Conservation (phyloP, 2,329 filamentous ascomycete species). For the Colletotrichum sp. region DNA sequence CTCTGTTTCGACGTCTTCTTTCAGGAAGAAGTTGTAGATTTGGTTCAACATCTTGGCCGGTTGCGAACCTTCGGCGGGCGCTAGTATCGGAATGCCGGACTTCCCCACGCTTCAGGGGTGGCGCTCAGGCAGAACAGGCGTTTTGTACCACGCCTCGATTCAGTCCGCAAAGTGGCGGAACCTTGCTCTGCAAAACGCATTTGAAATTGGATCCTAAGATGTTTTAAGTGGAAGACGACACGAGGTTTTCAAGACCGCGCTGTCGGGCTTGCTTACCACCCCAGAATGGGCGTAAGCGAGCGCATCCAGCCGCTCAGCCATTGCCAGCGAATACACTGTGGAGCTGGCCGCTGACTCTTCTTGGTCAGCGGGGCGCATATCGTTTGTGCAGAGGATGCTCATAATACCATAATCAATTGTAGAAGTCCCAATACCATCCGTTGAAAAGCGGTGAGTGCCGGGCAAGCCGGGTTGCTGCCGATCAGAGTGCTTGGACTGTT, state of each 20-base stretch:
- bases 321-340: background rate
- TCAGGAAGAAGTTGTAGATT: background rate
- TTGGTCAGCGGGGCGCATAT: background rate
- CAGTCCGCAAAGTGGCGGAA: background rate
- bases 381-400: background rate
- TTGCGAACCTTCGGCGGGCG: background rate
- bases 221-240: background rate
- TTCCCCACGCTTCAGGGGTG: constrained; percentile 7
- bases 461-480: background rate
- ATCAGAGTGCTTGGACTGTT: background rate
- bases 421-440: background rate
- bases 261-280: background rate
- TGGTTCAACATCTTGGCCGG: background rate
- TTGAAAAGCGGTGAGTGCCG: background rate
- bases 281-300: background rate
- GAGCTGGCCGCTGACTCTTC: background rate
- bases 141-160: background rate
- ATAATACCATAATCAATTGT: rapidly evolving
- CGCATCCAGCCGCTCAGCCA: background rate
- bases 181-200: no score
- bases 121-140: background rate
- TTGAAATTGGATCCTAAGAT: background rate
- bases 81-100: constrained; percentile 3
- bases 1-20: background rate
- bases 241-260: background rate